Conservation (phyloP, 1,284 basidiomycete species). For the Thelephora terrestris region DNA sequence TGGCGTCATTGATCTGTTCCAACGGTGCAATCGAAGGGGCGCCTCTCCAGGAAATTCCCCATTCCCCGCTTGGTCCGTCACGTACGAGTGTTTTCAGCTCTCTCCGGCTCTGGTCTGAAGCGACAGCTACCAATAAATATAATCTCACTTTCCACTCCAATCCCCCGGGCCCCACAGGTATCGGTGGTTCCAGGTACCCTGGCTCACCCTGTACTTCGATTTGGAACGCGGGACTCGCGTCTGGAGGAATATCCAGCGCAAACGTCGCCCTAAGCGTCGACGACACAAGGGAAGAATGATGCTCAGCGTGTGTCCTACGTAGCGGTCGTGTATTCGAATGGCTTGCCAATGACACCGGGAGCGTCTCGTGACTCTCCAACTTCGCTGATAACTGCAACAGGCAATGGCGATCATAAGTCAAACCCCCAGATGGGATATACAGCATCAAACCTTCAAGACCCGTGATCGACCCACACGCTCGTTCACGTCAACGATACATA, state of each 20-base stretch:
- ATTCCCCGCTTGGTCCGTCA: constrained; percentile 50
- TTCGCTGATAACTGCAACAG: constrained; percentile 62
- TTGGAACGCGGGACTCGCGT: constrained; percentile 78
- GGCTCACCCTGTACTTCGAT: constrained; percentile 30
- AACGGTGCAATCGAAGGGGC: constrained; percentile 48
- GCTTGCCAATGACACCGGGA: constrained; percentile 48
- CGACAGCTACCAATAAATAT: constrained; percentile 70
- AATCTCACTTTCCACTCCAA: constrained; percentile 81
- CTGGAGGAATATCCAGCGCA: constrained; percentile 80
- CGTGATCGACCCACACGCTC: constrained; percentile 43
- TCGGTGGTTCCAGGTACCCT: constrained; percentile 3
- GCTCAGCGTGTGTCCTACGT: constrained; percentile 73
- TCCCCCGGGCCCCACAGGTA: constrained; percentile 38
- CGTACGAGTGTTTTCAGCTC: constrained; percentile 45
- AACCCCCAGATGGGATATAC: neutral
- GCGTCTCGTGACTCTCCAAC: constrained; percentile 76
- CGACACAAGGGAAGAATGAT: constrained; percentile 64
- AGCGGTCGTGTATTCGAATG: constrained; percentile 34
- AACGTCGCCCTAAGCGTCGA: constrained; percentile 72
- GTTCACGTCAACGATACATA: constrained; percentile 83
- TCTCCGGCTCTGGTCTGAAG: constrained; percentile 29
- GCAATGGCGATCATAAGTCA: constrained; percentile 1
- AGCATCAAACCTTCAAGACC: constrained; percentile 50
- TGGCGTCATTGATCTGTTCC: constrained; percentile 23
- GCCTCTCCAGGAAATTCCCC: constrained; percentile 59